These are phyloP conservation scores for cucumber (Cucumis sativus) DNA, from an alignment of 306 rosid species.

Conservation along the genomic window Cucumber_9930_V3 NC_026657.2:11739501-11740000, in stretches of 20 bases:
- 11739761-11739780: no score
- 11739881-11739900: constrained; percentile 89
- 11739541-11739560: constrained; percentile 64
- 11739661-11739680: neutral
- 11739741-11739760: neutral
- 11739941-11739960: constrained; percentile 85
- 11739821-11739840: constrained; percentile 77
- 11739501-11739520: constrained; percentile 90
- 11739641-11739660: neutral
- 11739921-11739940: constrained; percentile 81
- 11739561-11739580: constrained; percentile 75
- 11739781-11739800: neutral
- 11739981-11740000: constrained; percentile 77
- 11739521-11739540: constrained; percentile 56
- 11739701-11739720: neutral
- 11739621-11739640: neutral
- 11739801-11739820: constrained; percentile 13
- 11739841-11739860: constrained; percentile 93
- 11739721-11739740: neutral
- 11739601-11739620: neutral
- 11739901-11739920: constrained; percentile 86
- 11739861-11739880: constrained; percentile 99
- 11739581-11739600: neutral
- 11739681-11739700: neutral
- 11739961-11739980: constrained; percentile 83